Evolutionary conservation across 1,284 basidiomycete species (phyloP), one percentile per base, ranked within the genome.

Genomic region (Melampsora larici-populina): DNA sequence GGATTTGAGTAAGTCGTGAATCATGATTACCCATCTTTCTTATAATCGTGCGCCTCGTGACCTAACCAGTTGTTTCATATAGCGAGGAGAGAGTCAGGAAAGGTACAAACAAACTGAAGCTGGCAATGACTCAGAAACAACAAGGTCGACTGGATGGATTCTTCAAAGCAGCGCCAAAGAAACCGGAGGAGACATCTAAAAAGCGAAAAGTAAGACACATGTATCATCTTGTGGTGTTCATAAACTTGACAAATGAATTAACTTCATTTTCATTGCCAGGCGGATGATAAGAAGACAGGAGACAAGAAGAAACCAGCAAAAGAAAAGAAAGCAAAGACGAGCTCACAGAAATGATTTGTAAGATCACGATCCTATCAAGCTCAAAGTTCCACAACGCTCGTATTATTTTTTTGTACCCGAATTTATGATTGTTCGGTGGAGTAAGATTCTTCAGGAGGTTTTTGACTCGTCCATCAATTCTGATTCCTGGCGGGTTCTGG

Each of bases 31-130:
- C 24, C 9, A 5, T 21, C 63, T n/a, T 18, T 78, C 13, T 43
- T 8, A 60, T 29, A 40, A 46, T 24, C 26, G 11, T 17, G 17
- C 24, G 26, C 40, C 43, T 29, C 36, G 6, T 17, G 2, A n/a
- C 65, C n/a, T 70, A 64, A 31, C 51, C 82, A 36, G 36, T 4
- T 36, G 3, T 36, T 36, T 36, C 36, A 65, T 40, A 18, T 82
- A 97, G 94, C 81, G 96, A 99, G 87, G 96, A 99, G 40, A 90
- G 96, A 65, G 94, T 99, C 2, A 90, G 96, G 33, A 95, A 92
- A 83, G 94, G 95, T 21, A 94, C 93, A 7, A 94, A 96, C 74
- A 97, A 97, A 83, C 87, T 99, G 43, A 85, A 89, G 66, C 96
- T 94, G 82, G 92, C 90, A 83, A 86, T 98, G 66, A 90, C 89